Conservation (phyloP, 148 eudicot genomes). For the Nepenthes gracilis region DNA sequence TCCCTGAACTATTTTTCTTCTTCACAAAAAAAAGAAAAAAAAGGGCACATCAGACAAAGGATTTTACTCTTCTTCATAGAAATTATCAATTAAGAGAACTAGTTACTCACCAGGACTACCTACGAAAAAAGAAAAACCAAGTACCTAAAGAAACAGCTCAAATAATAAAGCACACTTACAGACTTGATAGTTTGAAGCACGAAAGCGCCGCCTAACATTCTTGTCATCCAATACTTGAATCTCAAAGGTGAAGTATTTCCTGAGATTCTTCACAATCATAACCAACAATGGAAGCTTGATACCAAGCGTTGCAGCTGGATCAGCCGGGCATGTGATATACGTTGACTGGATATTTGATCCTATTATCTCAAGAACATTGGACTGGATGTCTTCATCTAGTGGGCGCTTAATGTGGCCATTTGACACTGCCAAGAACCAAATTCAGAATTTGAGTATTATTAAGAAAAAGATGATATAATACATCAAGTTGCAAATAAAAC, state of each 20-base stretch:
- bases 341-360: constrained; percentile 93
- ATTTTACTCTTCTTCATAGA: too few relatives aligned
- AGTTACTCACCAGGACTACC: too few relatives aligned
- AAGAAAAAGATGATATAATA: not conserved
- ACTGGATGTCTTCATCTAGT: constrained; percentile 92
- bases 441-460: not conserved
- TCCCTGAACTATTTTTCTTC: too few relatives aligned
- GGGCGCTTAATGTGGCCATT: constrained; percentile 91
- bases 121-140: too few relatives aligned
- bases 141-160: too few relatives aligned
- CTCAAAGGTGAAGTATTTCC: constrained; percentile 95
- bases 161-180: constrained; percentile 59
- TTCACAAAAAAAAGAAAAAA: too few relatives aligned
- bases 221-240: constrained; percentile 98
- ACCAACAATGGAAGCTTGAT: constrained; percentile 93
- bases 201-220: constrained; percentile 97
- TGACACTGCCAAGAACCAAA: constrained; percentile 44
- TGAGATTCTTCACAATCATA: constrained; percentile 82
- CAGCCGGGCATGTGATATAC: constrained; percentile 92
- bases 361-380: constrained; percentile 85
- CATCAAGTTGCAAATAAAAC: too few relatives aligned
- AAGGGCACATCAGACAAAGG: too few relatives aligned
- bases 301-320: constrained; percentile 96
- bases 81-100: too few relatives aligned
- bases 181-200: constrained; percentile 99